Evolutionary conservation across 1,284 basidiomycete genomes (phyloP), one percentile per base, ranked within the genome.

Genomic region (Boletus semigastroideus): DNA sequence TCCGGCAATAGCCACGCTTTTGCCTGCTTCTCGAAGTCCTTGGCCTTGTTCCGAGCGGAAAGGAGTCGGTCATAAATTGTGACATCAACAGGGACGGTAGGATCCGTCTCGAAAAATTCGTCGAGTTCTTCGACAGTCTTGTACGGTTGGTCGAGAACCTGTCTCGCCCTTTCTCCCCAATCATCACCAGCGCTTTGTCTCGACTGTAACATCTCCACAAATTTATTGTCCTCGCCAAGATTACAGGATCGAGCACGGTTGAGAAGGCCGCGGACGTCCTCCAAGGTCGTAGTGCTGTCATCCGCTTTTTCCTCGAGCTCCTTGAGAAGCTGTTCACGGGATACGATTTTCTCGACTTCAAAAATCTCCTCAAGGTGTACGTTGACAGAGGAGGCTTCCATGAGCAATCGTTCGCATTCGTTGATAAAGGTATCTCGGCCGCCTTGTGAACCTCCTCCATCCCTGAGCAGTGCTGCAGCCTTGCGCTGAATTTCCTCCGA

Each of bases 11-110:
- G 66, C 86, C 87, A 91, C 4, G 76, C 72, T 59, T 79, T 80
- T 13, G 88, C 88, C 60, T 87, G 84, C 70, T 82, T 84, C 67
- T 92, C 87, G 62, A 83, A 84, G 57, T 91, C 88, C 59, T 79
- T 79, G 17, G 86, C 88, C 65, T 84, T 86, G 34, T 72, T 74
- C 40, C 80, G 78, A 42, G 81, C 74, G n/a, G 76, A 74, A 62
- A 78, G 72, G 33, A 92, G 68, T 13, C 81, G 78, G 57, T 83
- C 80, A 30, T 84, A 72, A 45, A 88, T 74, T 22, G 73, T 74
- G 16, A 78, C 74, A 61, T 90, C 83, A 46, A 88, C 78, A 4
- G 86, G 86, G 51, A 88, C 77, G 39, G 72, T 77, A 9, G 75
- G 59, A 54, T 86, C 82, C 62, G 80, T 75, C 52, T 82, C 74